These are phyloP conservation scores for Candida dubliniensis DNA, from an alignment of 1,139 yeast genomes.

Conservation along the genomic window DNA sequence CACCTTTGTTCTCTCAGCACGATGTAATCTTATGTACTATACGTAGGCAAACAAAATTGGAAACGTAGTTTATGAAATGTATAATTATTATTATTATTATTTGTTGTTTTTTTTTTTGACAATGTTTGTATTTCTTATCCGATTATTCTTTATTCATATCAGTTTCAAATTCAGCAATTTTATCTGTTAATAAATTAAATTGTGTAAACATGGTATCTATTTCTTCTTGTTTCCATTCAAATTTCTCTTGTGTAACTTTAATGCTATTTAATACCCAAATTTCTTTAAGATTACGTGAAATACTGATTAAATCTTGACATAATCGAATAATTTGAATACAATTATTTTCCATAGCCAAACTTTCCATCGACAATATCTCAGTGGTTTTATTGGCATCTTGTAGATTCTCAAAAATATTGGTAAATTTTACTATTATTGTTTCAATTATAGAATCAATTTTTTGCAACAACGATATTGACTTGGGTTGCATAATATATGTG, in stretches of 20 bases:
- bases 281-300: slow-evolving; percentile 52
- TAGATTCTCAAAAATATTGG: slow-evolving; percentile 45
- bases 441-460: slow-evolving; percentile 43
- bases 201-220: slow-evolving; percentile 31
- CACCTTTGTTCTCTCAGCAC: background rate
- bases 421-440: slow-evolving; percentile 44
- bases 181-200: slow-evolving; percentile 43
- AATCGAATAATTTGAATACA: slow-evolving; percentile 51
- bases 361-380: slow-evolving; percentile 54
- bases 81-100: background rate
- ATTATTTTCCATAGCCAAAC: slow-evolving; percentile 55
- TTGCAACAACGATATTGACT: slow-evolving; percentile 44
- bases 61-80: background rate
- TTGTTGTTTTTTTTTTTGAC: background rate
- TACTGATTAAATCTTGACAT: slow-evolving; percentile 52
- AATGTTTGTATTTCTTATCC: background rate
- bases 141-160: slow-evolving; percentile 1
- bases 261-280: slow-evolving; percentile 59
- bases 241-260: slow-evolving; percentile 29
- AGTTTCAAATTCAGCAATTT: slow-evolving; percentile 29
- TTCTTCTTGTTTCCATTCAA: slow-evolving; percentile 22
- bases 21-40: background rate
- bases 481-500: slow-evolving; percentile 32
- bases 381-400: slow-evolving; percentile 47
- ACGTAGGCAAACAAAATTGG: background rate